Evolutionary conservation across 768 basidiomycete genomes (phyloP), one percentile per base, ranked within the genome.

Genomic region (Russula ochroleuca): DNA sequence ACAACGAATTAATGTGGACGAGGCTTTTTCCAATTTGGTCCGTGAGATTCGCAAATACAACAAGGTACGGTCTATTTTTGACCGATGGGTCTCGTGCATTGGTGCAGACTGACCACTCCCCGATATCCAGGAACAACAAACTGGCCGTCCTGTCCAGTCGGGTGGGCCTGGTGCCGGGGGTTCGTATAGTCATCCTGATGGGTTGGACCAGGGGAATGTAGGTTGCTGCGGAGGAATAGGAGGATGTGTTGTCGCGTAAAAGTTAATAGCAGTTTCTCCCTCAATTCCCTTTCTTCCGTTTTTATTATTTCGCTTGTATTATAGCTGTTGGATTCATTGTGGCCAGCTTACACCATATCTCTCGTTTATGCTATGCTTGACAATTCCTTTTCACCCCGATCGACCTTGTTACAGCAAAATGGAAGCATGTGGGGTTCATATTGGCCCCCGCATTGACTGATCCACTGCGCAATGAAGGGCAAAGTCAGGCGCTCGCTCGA

Each of bases 1-100:
- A 77, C 90, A 94, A 71, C 84, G 95, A 57, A 93, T 95, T 78
- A 97, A 97, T 70, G 94, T 98, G 60, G 95, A 98, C 69, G 92
- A 97, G 77, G 92, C 93, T 14, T 98, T 98, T 78, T 85, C 83
- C 70, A 88, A 89, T 66, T 88, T 98, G 68, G 94, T 98, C 35
- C 86, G 94, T 37, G 92, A 94, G 75, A 97, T 97, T 70, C 83
- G 94, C 72, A 88, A 88, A 74, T 94, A 92, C 74, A 97, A 95
- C 80, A 93, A 92, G 81, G 94, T 92, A 55, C 54, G 78, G 65
- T 17, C 2, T 15, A 43, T 48, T 37, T 41, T 40, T 23, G 14
- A 25, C 19, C 40, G 37, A 21, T n/a, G 48, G 21, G 23, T 31
- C 17, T 40, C 33, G 59, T 35, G 35, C 35, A 13, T 50, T 13